A percentile compares a stretch with the other conserved stretches of the same genome.
Conservation (phyloP, 2,329 filamentous ascomycete genomes). For the Verticillium dahliae region DNA sequence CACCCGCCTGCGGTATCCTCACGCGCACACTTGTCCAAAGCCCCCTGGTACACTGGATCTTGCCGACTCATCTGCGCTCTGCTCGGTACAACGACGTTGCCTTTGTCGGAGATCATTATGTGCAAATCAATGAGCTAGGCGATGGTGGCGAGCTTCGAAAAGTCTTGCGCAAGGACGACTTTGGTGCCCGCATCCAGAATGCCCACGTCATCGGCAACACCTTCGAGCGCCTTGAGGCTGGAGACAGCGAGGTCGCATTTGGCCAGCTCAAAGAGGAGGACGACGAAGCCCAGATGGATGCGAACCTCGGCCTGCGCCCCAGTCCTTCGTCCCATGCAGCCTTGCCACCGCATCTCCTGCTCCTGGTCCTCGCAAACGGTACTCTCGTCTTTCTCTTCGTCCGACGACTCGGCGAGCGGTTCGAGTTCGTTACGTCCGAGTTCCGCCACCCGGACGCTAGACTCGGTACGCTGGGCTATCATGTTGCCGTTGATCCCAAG, state of each 20-base stretch:
- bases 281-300: constrained; percentile 28
- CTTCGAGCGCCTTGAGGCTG: constrained; percentile 27
- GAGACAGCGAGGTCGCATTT: constrained; percentile 16
- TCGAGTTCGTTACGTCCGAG: constrained; percentile 55
- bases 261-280: constrained; percentile 31
- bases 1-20: constrained; percentile 62
- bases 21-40: constrained; percentile 73
- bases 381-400: constrained; percentile 75
- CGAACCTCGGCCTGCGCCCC: constrained; percentile 11
- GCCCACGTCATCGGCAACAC: constrained; percentile 65
- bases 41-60: constrained; percentile 66
- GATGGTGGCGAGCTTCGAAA: constrained; percentile 65
- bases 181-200: constrained; percentile 71
- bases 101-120: constrained; percentile 77
- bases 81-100: constrained; percentile 71
- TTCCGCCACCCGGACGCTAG: constrained; percentile 49
- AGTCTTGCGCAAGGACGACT: constrained; percentile 71
- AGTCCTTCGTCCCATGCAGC: constrained; percentile 1
- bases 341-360: constrained; percentile 72
- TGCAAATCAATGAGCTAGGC: constrained; percentile 73
- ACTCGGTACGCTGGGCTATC: constrained; percentile 53
- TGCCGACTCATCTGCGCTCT: constrained; percentile 73
- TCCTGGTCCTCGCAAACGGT: constrained; percentile 68
- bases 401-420: constrained; percentile 31
- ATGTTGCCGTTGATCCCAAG: constrained; percentile 72